Conservation (phyloP, 2,329 filamentous ascomycete species). For the Aspergillus carbonarius region DNA sequence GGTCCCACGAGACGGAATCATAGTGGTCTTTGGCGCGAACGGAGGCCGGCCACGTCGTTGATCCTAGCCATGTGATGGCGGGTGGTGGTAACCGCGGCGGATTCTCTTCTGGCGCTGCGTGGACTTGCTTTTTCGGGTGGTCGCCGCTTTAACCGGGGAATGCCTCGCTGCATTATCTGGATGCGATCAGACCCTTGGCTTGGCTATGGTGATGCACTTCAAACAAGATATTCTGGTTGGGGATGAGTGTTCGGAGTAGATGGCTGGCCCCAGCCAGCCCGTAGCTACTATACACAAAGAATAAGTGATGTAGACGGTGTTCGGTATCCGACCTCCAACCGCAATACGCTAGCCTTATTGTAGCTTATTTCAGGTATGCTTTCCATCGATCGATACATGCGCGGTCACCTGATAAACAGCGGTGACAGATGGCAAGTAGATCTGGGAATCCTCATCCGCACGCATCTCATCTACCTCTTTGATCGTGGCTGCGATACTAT, state of each 20-base stretch:
- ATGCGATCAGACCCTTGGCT: not conserved
- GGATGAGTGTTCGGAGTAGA: not conserved
- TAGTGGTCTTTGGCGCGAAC: constrained; percentile 11
- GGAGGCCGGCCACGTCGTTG: constrained; percentile 22
- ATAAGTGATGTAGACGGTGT: not conserved
- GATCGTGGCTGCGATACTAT: not conserved
- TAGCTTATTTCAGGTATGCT: not conserved
- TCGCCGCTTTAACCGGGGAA: not conserved
- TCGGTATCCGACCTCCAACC: not conserved
- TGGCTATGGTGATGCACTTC: not conserved
- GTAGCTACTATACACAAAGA: not conserved
- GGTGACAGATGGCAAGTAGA: not conserved
- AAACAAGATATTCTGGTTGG: not conserved
- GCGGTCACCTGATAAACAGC: constrained; percentile 4
- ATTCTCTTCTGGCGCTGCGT: not conserved
- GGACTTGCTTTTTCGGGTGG: not conserved
- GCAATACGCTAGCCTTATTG: not conserved
- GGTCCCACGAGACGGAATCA: constrained; percentile 15
- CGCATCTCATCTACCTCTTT: not conserved
- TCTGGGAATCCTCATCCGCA: not conserved
- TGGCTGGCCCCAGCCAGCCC: not conserved
- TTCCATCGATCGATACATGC: not conserved
- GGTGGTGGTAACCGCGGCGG: not conserved
- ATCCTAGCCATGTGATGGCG: constrained; percentile 17
- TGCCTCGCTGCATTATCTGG: no score